phyloP scores from a whole-genome alignment of 139 green algal genomes.

The Zygnema circumcarinatum region DNA sequence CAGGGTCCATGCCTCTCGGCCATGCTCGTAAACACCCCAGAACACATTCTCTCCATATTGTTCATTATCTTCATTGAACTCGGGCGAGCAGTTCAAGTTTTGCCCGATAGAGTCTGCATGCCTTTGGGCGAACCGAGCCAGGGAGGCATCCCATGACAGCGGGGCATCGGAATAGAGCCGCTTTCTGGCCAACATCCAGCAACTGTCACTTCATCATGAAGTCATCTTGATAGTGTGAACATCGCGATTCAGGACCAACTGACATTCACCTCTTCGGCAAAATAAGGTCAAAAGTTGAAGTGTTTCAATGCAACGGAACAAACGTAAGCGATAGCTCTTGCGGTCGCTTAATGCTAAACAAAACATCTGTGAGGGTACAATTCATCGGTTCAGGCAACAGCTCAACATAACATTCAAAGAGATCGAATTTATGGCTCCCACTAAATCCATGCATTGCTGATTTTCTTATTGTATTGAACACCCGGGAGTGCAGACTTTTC shows the following conservation, averaged over 20 bases:
- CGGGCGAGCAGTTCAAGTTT: constrained; percentile 27
- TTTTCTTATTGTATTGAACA: no score
- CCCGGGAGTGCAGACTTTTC: no score
- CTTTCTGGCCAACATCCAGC: background rate
- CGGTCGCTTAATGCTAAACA: no score
- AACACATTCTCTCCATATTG: constrained; percentile 36
- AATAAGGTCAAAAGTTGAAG: background rate
- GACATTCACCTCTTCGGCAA: background rate
- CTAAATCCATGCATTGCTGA: no score
- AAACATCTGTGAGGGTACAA: no score
- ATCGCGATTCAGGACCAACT: background rate
- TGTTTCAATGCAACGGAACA: no score
- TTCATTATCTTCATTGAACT: constrained; percentile 43
- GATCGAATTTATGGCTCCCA: no score
- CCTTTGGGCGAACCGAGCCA: background rate
- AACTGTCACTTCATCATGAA: background rate
- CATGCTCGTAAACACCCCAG: constrained; percentile 40
- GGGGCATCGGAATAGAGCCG: background rate
- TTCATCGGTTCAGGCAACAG: no score
- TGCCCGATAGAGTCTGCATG: constrained; percentile 3
- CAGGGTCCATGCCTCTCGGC: background rate
- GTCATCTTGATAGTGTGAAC: background rate
- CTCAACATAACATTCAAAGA: no score
- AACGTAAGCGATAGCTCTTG: no score
- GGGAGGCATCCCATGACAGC: constrained; percentile 6